Base-by-base conservation (phyloP, 2,329 filamentous ascomycete genomes). In the Acarospora socialis region DNA sequence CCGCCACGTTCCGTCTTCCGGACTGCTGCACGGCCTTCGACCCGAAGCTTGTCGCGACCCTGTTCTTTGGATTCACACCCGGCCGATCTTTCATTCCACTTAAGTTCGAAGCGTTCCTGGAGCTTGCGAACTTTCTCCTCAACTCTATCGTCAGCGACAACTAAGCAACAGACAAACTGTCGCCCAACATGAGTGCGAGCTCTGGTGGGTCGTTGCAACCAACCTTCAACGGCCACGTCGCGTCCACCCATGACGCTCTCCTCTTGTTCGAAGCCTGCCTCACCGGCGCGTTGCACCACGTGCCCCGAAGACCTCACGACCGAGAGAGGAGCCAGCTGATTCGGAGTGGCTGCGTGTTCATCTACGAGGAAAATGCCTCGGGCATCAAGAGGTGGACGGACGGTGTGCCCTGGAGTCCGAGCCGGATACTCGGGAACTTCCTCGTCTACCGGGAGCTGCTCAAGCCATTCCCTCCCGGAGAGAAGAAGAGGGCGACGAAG, bases 341-440 rank as follows among this genome's bases (percentile, higher is more conserved):
- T 49, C 70, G 70, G 43, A 92, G 82, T 44, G 86, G 86, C 21
- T 78, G 79, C 43, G 71, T 93, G 28, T 90, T 93, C 56, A 81
- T 93, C 43, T 94, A 93, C 53, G 83, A 92, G 48, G 83, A 93
- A 52, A 77, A 82, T 39, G 77, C 81, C 0, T 92, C 84, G 0
- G 83, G 83, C 4, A 92, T 93, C 58, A 92, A 92, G 59, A 69
- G 86, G 34, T 94, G 86, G 86, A 93, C 84, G 0, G 86, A 94
- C 45, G 84, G 86, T 9, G 73, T 87, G 7, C 77, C 78, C 5
- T 94, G 86, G 86, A 92, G 81, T 44, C 86, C 86, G 0, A 92
- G 77, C 53, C 76, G 80, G 10, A 87, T 92, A 28, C 63, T 87
- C 28, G 78, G 77, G 36, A 90, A 90, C 50, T 92, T 83, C 45